Conservation (phyloP, 106 monocot species). For the Apostasia shenzhenica region DNA sequence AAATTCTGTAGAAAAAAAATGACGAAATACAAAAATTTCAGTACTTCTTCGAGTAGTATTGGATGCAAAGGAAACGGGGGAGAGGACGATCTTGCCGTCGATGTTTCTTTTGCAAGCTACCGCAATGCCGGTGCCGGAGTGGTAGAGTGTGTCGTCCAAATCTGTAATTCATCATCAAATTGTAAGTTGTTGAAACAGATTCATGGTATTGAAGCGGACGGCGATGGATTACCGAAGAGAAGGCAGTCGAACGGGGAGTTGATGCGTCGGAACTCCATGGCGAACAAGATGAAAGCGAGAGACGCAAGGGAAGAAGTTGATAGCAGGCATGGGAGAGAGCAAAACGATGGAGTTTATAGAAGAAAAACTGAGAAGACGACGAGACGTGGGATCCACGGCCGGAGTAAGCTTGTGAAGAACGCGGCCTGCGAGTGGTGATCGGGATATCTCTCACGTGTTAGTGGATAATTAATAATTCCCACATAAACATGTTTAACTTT, state of each 20-base stretch:
- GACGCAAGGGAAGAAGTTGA: not conserved
- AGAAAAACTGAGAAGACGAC: too few species aligned
- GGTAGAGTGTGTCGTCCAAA: constrained; percentile 86
- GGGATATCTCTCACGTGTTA: too few species aligned
- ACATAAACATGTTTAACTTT: too few species aligned
- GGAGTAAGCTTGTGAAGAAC: too few species aligned
- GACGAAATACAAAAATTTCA: not conserved
- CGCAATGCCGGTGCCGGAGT: constrained; percentile 43
- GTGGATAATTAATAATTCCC: too few species aligned
- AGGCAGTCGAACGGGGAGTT: constrained; percentile 64
- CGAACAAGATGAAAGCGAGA: not conserved
- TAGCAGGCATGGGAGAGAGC: not conserved
- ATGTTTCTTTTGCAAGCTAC: constrained; percentile 57
- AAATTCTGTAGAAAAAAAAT: constrained; percentile 26
- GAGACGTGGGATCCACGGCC: too few species aligned
- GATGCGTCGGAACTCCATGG: constrained; percentile 9
- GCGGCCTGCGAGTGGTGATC: too few species aligned
- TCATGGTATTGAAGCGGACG: not conserved
- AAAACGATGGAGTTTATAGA: not conserved
- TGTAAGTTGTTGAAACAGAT: not conserved
- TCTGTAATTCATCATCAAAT: constrained; percentile 26
- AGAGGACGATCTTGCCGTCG: constrained; percentile 35
- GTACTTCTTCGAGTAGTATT: not conserved
- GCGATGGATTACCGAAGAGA: constrained; percentile 47
- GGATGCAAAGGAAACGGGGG: not conserved